Conservation (phyloP, 306 rosid species). For the Senna siamea region DNA sequence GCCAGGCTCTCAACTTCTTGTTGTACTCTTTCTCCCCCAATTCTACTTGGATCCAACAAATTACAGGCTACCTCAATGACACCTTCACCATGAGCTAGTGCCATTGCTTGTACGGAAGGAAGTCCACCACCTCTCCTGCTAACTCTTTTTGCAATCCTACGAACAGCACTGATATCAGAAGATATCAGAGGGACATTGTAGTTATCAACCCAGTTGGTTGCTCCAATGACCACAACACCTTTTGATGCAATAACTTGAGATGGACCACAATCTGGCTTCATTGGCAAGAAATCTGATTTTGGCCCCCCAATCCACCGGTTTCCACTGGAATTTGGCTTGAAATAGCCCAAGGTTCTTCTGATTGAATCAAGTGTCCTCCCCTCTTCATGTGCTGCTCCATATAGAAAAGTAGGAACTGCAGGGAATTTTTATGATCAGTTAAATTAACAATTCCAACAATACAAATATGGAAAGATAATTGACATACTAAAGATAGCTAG, state of each 20-base stretch:
- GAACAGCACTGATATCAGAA: conserved; percentile 52
- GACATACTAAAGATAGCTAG: not conserved
- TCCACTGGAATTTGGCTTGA: conserved; percentile 72
- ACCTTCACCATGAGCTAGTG: conserved; percentile 42
- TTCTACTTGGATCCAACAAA: conserved; percentile 58
- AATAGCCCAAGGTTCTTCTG: conserved; percentile 79
- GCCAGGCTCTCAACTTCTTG: conserved; percentile 61
- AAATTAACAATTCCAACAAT: conserved; percentile 18
- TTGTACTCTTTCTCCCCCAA: conserved; percentile 35
- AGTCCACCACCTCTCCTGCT: conserved; percentile 45
- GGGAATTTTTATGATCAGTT: conserved; percentile 36
- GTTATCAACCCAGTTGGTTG: conserved; percentile 62
- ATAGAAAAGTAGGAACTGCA: conserved; percentile 73
- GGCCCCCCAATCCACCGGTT: conserved; percentile 71
- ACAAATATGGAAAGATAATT: conserved; percentile 9
- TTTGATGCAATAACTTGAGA: conserved; percentile 50
- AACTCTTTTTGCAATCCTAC: conserved; percentile 48
- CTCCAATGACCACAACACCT: conserved; percentile 61
- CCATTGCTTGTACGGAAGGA: conserved; percentile 88
- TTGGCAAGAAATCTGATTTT: conserved; percentile 47
- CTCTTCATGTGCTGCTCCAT: conserved; percentile 75
- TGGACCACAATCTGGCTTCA: conserved; percentile 80
- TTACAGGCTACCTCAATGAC: conserved; percentile 34
- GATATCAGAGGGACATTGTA: conserved; percentile 76
- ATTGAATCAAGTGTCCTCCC: conserved; percentile 70